A percentile compares a stretch with the other conserved stretches of the same genome.
These are phyloP conservation scores for Pleurostoma richardsiae DNA, from an alignment of 2,329 filamentous ascomycete species.

Conservation along the genomic window DNA sequence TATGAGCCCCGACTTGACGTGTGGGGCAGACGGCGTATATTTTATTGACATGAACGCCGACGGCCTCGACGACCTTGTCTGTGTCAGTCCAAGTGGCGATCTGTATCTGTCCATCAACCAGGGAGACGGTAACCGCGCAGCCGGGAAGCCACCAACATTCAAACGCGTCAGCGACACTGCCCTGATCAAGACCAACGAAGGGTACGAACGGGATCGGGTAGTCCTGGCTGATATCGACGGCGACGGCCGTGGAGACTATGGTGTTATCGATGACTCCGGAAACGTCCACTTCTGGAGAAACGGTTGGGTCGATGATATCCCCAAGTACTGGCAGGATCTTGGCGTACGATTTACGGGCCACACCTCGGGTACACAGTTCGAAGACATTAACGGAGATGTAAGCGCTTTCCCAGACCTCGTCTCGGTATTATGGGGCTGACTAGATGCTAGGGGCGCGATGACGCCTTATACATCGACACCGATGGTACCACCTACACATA, in stretches of 20 bases:
- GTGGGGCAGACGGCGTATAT: conserved; percentile 1
- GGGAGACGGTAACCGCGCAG: conserved; percentile 9
- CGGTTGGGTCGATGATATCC: conserved; percentile 13
- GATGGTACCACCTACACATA: conserved; percentile 8
- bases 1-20: conserved; percentile 6
- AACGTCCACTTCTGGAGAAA: conserved; percentile 18
- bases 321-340: conserved; percentile 19
- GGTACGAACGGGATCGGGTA: conserved; percentile 1
- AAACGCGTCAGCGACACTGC: conserved; percentile 9
- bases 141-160: conserved; percentile 13
- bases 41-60: conserved; percentile 10
- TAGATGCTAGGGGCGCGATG: conserved; percentile 9
- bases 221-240: conserved; percentile 20
- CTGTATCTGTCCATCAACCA: conserved; percentile 12
- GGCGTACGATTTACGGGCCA: conserved; percentile 6
- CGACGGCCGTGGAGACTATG: conserved; percentile 21
- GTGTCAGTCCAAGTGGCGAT: conserved; percentile 11
- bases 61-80: conserved; percentile 17
- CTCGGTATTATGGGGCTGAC: conserved; percentile 11
- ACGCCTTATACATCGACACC: conserved; percentile 14
- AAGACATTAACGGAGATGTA: conserved; percentile 9
- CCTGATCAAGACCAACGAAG: conserved; percentile 8
- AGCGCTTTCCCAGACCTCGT: conserved; percentile 12
- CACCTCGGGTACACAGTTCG: conserved; percentile 4
- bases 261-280: conserved; percentile 12